Conservation (phyloP, 1,284 basidiomycete species). For the Moesziomyces parantarcticus region DNA sequence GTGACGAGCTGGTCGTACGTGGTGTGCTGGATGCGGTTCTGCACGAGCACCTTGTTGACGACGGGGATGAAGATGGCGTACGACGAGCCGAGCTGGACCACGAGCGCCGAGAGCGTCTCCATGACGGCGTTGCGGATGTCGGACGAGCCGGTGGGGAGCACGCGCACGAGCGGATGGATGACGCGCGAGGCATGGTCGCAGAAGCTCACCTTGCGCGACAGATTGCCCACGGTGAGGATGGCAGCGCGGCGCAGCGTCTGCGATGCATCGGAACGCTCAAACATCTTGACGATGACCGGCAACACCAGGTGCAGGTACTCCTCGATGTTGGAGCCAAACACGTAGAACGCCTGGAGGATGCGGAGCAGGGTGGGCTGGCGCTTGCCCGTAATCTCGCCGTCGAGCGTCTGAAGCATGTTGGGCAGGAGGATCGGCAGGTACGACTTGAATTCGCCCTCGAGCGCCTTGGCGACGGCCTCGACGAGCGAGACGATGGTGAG, state of each 20-base stretch:
- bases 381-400: slow-evolving; percentile 62
- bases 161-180: slow-evolving; percentile 92
- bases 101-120: slow-evolving; percentile 91
- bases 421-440: slow-evolving; percentile 94
- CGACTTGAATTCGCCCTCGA: slow-evolving; percentile 97
- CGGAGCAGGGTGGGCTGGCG: slow-evolving; percentile 82
- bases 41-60: slow-evolving; percentile 87
- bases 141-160: slow-evolving; percentile 79
- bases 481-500: slow-evolving; percentile 92
- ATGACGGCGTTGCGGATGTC: slow-evolving; percentile 88
- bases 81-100: slow-evolving; percentile 92
- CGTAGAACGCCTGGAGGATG: slow-evolving; percentile 89
- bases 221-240: slow-evolving; percentile 88
- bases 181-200: slow-evolving; percentile 98
- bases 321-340: slow-evolving; percentile 95
- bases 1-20: slow-evolving; percentile 88
- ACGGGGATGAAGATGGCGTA: slow-evolving; percentile 98
- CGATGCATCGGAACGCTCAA: slow-evolving; percentile 84
- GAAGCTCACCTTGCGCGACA: slow-evolving; percentile 95
- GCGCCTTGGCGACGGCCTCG: slow-evolving; percentile 91
- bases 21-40: slow-evolving; percentile 83
- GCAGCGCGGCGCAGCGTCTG: slow-evolving; percentile 84
- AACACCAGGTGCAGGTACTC: slow-evolving; percentile 98
- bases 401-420: slow-evolving; percentile 84
- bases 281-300: slow-evolving; percentile 90